A percentile compares a stretch with the other conserved stretches of the same genome.
These are phyloP conservation scores for Malania oleifera DNA, from an alignment of 164 flowering plant species.

Conservation along the genomic window DNA sequence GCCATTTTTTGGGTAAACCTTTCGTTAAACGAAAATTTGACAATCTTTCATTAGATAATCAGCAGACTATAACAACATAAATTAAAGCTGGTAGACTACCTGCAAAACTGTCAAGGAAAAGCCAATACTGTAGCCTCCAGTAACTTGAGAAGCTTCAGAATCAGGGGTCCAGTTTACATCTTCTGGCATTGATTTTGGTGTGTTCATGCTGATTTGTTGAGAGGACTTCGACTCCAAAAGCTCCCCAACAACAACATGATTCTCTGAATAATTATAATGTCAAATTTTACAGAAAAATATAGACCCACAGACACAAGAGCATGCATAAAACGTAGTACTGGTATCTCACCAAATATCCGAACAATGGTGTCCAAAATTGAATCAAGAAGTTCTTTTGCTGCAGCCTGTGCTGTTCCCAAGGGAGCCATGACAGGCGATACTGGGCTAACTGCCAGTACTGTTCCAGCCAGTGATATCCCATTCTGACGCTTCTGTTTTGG, in stretches of 20 bases:
- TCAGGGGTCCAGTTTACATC: slow-evolving; percentile 76
- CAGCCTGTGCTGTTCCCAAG: slow-evolving; percentile 75
- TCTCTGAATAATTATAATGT: slow-evolving; percentile 44
- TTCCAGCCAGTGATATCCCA: slow-evolving; percentile 54
- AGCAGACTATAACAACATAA: neutral
- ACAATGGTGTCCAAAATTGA: slow-evolving; percentile 69
- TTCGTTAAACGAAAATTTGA: neutral
- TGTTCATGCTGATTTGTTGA: slow-evolving; percentile 56
- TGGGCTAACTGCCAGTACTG: slow-evolving; percentile 80
- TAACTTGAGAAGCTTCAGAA: slow-evolving; percentile 73
- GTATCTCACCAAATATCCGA: slow-evolving; percentile 74
- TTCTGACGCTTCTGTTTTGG: slow-evolving; percentile 72
- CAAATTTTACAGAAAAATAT: slow-evolving; percentile 4
- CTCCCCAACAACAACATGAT: slow-evolving; percentile 95
- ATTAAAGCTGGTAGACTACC: slow-evolving; percentile 34
- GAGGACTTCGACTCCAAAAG: slow-evolving; percentile 71
- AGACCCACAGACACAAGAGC: neutral
- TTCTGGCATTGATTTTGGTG: slow-evolving; percentile 54
- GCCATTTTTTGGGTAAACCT: too few relatives aligned
- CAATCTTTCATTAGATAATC: neutral
- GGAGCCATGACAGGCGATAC: slow-evolving; percentile 94
- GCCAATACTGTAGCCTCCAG: slow-evolving; percentile 93
- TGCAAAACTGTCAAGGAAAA: slow-evolving; percentile 90
- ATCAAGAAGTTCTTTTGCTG: slow-evolving; percentile 83
- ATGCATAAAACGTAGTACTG: neutral